A percentile compares a stretch with the other conserved stretches of the same genome.
phyloP scores from a whole-genome alignment of 371 early-diverging fungal genomes.

The Mortierella sp. region DNA sequence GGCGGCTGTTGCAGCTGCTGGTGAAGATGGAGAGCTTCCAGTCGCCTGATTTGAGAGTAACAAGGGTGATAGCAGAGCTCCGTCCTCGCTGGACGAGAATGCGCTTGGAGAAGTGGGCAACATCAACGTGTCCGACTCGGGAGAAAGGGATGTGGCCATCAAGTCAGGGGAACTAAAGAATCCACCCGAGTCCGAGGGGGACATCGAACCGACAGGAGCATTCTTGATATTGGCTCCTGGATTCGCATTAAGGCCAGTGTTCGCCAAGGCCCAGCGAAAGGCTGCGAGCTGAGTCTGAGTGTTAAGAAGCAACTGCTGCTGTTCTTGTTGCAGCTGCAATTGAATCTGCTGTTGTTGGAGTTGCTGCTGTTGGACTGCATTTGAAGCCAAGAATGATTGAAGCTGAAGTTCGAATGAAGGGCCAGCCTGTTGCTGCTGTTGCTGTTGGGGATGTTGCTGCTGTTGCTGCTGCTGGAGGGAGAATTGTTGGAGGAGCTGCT shows the following conservation, averaged over 20 bases:
- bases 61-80: conserved; percentile 34
- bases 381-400: conserved; percentile 34
- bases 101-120: conserved; percentile 47
- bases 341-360: conserved; percentile 44
- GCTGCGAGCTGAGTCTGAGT: conserved; percentile 45
- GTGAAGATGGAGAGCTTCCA: neutral
- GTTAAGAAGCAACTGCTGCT: conserved; percentile 41
- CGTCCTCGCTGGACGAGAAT: conserved; percentile 37
- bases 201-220: conserved; percentile 4
- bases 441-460: conserved; percentile 44
- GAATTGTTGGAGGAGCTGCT: conserved; percentile 36
- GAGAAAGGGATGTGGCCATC: conserved; percentile 44
- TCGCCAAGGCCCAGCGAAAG: conserved; percentile 44
- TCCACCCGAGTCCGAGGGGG: conserved; percentile 38
- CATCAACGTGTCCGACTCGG: conserved; percentile 41
- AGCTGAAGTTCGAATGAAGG: conserved; percentile 38
- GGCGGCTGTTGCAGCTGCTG: too few species aligned
- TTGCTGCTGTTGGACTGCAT: conserved; percentile 37
- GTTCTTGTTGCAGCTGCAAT: conserved; percentile 37
- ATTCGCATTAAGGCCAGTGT: conserved; percentile 26
- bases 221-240: conserved; percentile 11
- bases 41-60: conserved; percentile 23
- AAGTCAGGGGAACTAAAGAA: conserved; percentile 48
- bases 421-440: conserved; percentile 34
- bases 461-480: conserved; percentile 28